phyloP scores from a whole-genome alignment of 1,284 basidiomycete genomes.

The Pulchroboletus neoregius region DNA sequence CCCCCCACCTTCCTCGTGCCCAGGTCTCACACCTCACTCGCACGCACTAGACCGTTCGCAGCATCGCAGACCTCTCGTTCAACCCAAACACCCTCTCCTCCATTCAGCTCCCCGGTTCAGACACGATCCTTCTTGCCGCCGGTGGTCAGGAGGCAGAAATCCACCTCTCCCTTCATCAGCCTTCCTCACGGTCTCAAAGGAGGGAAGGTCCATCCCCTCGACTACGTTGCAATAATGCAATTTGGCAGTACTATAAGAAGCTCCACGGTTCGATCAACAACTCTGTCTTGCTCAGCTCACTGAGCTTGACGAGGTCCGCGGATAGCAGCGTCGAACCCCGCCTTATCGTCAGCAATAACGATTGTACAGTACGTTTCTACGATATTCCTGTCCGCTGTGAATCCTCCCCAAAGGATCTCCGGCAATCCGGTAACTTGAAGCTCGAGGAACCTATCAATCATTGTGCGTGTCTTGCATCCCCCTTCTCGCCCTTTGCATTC shows the following conservation, averaged over 20 bases:
- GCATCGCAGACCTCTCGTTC: constrained; percentile 55
- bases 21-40: constrained; percentile 11
- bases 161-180: constrained; percentile 57
- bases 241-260: constrained; percentile 57
- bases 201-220: constrained; percentile 14
- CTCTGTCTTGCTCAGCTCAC: constrained; percentile 66
- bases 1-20: constrained; percentile 8
- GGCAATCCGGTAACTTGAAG: constrained; percentile 50
- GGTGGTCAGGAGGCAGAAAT: constrained; percentile 82
- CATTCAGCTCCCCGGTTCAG: constrained; percentile 49
- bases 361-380: constrained; percentile 71
- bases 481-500: constrained; percentile 27
- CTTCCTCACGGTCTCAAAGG: constrained; percentile 27
- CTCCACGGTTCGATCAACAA: constrained; percentile 79
- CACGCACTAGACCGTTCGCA: constrained; percentile 42
- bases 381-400: constrained; percentile 55
- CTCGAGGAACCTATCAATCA: constrained; percentile 71
- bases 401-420: constrained; percentile 41
- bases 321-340: constrained; percentile 64
- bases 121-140: constrained; percentile 68
- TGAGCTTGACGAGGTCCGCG: constrained; percentile 52
- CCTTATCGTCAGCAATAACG: constrained; percentile 82
- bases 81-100: constrained; percentile 67
- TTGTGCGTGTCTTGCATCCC: constrained; percentile 41
- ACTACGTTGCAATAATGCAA: constrained; percentile 27